phyloP scores from a whole-genome alignment of 805 yeast species.

The Metschnikowia orientalis region DNA sequence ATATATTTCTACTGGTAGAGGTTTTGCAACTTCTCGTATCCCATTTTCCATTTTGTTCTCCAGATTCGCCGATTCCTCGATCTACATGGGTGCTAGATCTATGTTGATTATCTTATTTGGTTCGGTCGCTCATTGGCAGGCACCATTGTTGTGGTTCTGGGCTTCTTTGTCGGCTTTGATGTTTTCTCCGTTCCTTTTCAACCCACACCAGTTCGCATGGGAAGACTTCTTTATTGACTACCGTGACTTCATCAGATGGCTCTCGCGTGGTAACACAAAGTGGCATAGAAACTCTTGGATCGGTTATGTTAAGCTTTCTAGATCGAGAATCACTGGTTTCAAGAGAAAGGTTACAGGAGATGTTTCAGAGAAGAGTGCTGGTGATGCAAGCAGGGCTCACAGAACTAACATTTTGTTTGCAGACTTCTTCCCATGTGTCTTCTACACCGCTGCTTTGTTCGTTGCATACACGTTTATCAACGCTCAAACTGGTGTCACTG shows the following conservation, averaged over 20 bases:
- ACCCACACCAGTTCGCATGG: conserved; percentile 73
- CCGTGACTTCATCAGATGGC: conserved; percentile 48
- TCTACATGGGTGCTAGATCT: conserved; percentile 79
- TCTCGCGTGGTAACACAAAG: conserved; percentile 81
- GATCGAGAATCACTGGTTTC: conserved; percentile 91
- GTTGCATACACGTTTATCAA: conserved; percentile 77
- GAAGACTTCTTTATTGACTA: conserved; percentile 70
- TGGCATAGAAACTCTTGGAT: conserved; percentile 90
- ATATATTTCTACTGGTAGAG: conserved; percentile 80
- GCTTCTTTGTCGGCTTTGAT: conserved; percentile 61
- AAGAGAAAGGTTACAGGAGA: conserved; percentile 69
- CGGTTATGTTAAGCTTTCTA: conserved; percentile 70
- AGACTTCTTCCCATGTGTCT: conserved; percentile 69
- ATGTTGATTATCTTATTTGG: conserved; percentile 60
- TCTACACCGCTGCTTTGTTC: conserved; percentile 67
- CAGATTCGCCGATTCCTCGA: conserved; percentile 62
- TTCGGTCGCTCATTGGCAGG: conserved; percentile 59
- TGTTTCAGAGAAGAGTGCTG: conserved; percentile 61
- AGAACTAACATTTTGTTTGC: conserved; percentile 73
- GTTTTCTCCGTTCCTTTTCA: conserved; percentile 68
- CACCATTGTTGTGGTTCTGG: conserved; percentile 65
- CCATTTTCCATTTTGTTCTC: conserved; percentile 63
- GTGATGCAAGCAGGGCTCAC: conserved; percentile 72
- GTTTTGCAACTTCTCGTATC: conserved; percentile 70
- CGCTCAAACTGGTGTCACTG: conserved; percentile 78